Evolutionary conservation across 345 rosid species (phyloP).

Genomic region (Combretum micranthum): DNA sequence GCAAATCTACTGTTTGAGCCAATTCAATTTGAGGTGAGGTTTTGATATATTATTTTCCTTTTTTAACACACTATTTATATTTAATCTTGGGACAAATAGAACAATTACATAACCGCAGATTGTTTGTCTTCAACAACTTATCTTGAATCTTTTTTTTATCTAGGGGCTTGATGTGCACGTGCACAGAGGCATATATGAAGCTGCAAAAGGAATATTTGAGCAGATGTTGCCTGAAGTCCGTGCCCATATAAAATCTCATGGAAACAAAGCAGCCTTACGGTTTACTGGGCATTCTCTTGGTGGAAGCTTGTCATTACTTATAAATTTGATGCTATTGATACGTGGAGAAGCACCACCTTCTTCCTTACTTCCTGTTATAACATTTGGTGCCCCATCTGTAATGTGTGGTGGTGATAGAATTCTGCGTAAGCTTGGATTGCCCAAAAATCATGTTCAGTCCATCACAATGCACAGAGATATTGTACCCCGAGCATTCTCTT

Average conservation of each 20-base stretch:
- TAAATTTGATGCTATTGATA: constrained; percentile 81
- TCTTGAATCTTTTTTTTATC: constrained; percentile 11
- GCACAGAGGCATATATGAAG: constrained; percentile 98
- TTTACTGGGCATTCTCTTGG: constrained; percentile 98
- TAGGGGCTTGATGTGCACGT: constrained; percentile 76
- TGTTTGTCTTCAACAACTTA: not conserved
- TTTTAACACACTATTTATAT: not conserved
- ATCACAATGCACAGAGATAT: constrained; percentile 90
- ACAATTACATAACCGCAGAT: not conserved
- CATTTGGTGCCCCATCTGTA: constrained; percentile 85
- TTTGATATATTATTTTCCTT: not conserved
- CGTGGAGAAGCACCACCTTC: constrained; percentile 75
- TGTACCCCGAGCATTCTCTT: constrained; percentile 95
- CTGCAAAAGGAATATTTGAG: constrained; percentile 88
- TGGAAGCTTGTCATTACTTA: constrained; percentile 81
- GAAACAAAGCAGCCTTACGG: constrained; percentile 61
- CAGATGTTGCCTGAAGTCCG: constrained; percentile 87
- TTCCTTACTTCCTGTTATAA: constrained; percentile 81
- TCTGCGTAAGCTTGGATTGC: constrained; percentile 76
- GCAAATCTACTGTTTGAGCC: constrained; percentile 97
- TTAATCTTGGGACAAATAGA: not conserved
- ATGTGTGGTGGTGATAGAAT: constrained; percentile 94
- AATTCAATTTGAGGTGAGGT: constrained; percentile 64
- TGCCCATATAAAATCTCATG: constrained; percentile 57
- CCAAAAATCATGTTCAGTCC: constrained; percentile 57